Conservation (phyloP, 257 asterid genomes). For the Plantago ovata region DNA sequence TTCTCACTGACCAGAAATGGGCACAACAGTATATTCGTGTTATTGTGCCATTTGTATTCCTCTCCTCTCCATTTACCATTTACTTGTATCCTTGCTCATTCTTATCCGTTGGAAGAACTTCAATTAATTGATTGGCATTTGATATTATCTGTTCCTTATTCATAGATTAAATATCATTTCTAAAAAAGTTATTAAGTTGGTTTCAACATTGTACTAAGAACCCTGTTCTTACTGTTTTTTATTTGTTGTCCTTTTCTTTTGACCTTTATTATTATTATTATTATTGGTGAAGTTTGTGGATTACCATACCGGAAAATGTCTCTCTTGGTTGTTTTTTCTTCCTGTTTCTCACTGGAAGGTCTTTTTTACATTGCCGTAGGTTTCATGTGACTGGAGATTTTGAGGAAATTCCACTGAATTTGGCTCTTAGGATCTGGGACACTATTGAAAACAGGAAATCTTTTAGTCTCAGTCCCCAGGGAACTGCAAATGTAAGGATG, state of each 20-base stretch:
- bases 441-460: constrained; percentile 41
- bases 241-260: no score
- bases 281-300: no score
- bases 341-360: constrained; percentile 19
- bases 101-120: neutral
- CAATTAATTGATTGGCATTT: neutral
- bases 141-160: no score
- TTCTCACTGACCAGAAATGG: no score
- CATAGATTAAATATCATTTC: no score
- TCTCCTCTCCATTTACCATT: constrained; percentile 4
- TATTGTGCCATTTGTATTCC: neutral
- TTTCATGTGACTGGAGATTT: constrained; percentile 50
- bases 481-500: constrained; percentile 38
- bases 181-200: no score
- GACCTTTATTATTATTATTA: no score
- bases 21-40: neutral
- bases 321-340: constrained; percentile 18
- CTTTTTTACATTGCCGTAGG: constrained; percentile 44
- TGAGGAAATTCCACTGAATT: constrained; percentile 60
- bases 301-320: no score
- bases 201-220: no score
- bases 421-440: constrained; percentile 60
- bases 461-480: constrained; percentile 30
- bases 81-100: neutral
- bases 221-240: no score